Evolutionary conservation across 2,329 filamentous ascomycete genomes (phyloP).

Genomic region (Xylariomycetidae sp.): DNA sequence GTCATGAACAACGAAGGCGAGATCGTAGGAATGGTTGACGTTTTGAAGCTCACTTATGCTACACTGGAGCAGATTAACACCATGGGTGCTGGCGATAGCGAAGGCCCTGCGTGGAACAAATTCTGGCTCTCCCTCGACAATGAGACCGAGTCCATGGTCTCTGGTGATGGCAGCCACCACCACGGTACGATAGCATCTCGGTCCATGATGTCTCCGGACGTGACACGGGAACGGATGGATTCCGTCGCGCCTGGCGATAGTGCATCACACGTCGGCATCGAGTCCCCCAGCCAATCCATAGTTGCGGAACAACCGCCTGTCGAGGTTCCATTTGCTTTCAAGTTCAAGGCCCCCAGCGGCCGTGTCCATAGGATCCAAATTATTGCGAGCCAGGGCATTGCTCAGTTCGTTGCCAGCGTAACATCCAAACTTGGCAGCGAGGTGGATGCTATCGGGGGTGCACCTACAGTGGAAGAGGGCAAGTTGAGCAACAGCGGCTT

Average conservation of each 20-base stretch:
- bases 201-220: slow-evolving; percentile 78
- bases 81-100: slow-evolving; percentile 81
- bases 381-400: slow-evolving; percentile 72
- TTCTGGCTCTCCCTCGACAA: slow-evolving; percentile 97
- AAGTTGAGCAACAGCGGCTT: slow-evolving; percentile 74
- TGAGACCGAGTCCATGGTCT: slow-evolving; percentile 94
- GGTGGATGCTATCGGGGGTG: slow-evolving; percentile 76
- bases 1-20: slow-evolving; percentile 98
- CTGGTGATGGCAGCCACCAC: slow-evolving; percentile 76
- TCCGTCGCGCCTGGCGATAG: slow-evolving; percentile 92
- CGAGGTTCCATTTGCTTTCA: slow-evolving; percentile 88
- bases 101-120: slow-evolving; percentile 98
- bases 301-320: slow-evolving; percentile 55
- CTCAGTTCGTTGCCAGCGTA: slow-evolving; percentile 71
- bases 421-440: slow-evolving; percentile 81
- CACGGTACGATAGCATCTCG: slow-evolving; percentile 61
- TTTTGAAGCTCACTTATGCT: slow-evolving; percentile 95
- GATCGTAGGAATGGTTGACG: slow-evolving; percentile 99
- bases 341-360: slow-evolving; percentile 96
- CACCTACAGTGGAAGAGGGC: slow-evolving; percentile 72
- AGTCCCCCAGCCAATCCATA: slow-evolving; percentile 67
- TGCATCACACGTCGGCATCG: slow-evolving; percentile 82
- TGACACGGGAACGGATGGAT: slow-evolving; percentile 60
- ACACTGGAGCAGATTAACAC: slow-evolving; percentile 97
- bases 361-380: slow-evolving; percentile 92